Conservation (phyloP, 371 early-diverging fungal genomes). For the Rhizopus stolonifer region DNA sequence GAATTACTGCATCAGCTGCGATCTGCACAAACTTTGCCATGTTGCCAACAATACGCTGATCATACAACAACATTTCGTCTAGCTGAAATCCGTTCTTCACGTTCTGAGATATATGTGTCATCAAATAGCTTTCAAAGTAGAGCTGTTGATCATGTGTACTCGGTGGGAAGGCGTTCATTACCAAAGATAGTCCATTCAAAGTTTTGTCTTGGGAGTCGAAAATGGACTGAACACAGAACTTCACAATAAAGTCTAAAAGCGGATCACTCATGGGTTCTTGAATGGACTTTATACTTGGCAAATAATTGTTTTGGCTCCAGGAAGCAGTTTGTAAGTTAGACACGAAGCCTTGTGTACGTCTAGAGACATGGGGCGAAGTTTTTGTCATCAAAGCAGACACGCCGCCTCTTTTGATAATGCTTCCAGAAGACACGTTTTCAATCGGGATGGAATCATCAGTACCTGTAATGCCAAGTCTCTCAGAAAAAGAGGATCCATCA, state of each 20-base stretch:
- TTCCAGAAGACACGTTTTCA: conserved; percentile 16
- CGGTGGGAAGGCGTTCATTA: conserved; percentile 45
- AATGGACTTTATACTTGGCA: not conserved
- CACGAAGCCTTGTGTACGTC: conserved; percentile 27
- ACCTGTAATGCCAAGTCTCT: conserved; percentile 1
- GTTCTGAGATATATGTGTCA: conserved; percentile 58
- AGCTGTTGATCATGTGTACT: conserved; percentile 41
- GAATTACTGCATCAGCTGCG: conserved; percentile 66
- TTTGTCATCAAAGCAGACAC: conserved; percentile 43
- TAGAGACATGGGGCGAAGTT: conserved; percentile 46
- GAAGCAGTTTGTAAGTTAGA: conserved; percentile 13
- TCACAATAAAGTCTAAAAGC: conserved; percentile 54
- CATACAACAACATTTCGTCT: conserved; percentile 39
- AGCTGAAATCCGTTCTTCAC: conserved; percentile 53
- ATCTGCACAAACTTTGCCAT: conserved; percentile 59
- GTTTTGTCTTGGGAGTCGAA: conserved; percentile 47
- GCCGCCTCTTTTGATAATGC: conserved; percentile 47
- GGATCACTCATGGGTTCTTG: conserved; percentile 38
- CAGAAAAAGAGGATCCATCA: conserved; percentile 8
- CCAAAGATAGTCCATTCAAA: conserved; percentile 40
- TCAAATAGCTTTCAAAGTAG: conserved; percentile 55
- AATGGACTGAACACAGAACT: conserved; percentile 57
- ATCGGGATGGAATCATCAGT: conserved; percentile 19
- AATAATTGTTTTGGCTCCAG: conserved; percentile 32
- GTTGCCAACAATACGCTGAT: conserved; percentile 49